Conservation (phyloP, 257 asterid species). For the Mitragyna speciosa region DNA sequence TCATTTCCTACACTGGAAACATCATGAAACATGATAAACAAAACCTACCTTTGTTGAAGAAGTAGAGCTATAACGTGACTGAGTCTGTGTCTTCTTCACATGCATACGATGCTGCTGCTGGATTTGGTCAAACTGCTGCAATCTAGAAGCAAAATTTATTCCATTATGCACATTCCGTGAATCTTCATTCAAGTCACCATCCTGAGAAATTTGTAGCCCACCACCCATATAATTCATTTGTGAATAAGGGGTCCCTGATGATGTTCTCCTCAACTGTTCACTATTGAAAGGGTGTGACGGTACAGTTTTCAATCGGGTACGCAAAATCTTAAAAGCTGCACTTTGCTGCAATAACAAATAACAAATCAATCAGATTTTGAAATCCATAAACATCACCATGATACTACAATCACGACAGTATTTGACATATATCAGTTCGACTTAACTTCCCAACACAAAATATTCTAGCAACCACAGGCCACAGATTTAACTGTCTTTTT, state of each 20-base stretch:
- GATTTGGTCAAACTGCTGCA: constrained; percentile 71
- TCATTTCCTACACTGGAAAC: neutral
- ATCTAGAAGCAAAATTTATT: constrained; percentile 60
- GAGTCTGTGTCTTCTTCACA: constrained; percentile 52
- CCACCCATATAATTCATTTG: constrained; percentile 39
- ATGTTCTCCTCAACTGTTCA: constrained; percentile 43
- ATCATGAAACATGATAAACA: neutral
- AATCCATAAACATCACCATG: neutral
- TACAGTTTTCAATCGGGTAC: constrained; percentile 86
- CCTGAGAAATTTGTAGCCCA: constrained; percentile 52
- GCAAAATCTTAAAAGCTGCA: constrained; percentile 87
- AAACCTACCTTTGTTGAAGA: constrained; percentile 61
- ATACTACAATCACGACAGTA: neutral
- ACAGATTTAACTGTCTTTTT: neutral
- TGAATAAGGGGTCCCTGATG: constrained; percentile 45
- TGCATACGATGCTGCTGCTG: constrained; percentile 74
- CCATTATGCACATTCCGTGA: constrained; percentile 42
- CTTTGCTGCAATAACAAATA: constrained; percentile 74
- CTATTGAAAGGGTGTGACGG: constrained; percentile 80
- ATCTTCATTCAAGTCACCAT: constrained; percentile 52
- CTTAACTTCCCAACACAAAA: neutral
- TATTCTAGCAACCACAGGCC: too few species aligned
- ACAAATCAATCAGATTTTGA: neutral
- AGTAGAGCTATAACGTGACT: constrained; percentile 44
- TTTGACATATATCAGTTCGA: neutral